Evolutionary conservation across 2,329 filamentous ascomycete species (phyloP).

Genomic region (Trichophaea hybrida): DNA sequence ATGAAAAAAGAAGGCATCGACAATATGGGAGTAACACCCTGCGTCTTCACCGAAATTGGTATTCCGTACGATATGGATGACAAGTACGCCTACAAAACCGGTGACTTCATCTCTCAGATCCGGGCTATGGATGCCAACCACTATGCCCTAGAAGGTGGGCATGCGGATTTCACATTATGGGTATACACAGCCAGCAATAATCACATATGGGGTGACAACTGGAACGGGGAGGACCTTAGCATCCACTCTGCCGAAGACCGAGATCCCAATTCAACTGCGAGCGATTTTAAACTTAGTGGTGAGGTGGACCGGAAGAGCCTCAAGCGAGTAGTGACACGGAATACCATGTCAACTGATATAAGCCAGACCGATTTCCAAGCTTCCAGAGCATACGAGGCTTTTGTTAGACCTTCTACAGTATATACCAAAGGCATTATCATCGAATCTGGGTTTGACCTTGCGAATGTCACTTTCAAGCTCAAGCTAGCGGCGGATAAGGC

Average conservation of each 20-base stretch:
- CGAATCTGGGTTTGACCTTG: slow-evolving; percentile 68
- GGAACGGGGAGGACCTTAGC: slow-evolving; percentile 95
- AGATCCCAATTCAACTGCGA: slow-evolving; percentile 16
- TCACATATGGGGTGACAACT: slow-evolving; percentile 79
- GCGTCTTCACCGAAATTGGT: slow-evolving; percentile 85
- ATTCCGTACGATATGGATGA: slow-evolving; percentile 99
- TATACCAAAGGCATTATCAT: slow-evolving; percentile 56
- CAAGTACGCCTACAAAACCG: slow-evolving; percentile 86
- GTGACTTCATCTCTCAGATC: slow-evolving; percentile 85
- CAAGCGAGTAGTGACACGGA: slow-evolving; percentile 53
- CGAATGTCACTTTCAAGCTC: slow-evolving; percentile 61
- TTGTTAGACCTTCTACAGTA: slow-evolving; percentile 71
- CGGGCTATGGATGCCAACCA: slow-evolving; percentile 93
- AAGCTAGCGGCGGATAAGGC: slow-evolving; percentile 47
- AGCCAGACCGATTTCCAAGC: slow-evolving; percentile 33
- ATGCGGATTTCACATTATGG: slow-evolving; percentile 82
- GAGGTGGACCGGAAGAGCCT: slow-evolving; percentile 62
- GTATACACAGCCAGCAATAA: slow-evolving; percentile 63
- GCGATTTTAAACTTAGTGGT: slow-evolving; percentile 36
- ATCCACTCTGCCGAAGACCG: slow-evolving; percentile 78
- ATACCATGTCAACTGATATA: slow-evolving; percentile 35
- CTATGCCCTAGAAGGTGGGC: slow-evolving; percentile 73
- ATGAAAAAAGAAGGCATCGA: slow-evolving; percentile 79
- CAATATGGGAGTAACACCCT: slow-evolving; percentile 60
- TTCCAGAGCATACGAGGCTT: slow-evolving; percentile 82